Percentiles rank a stretch among this genome's conserved stretches.
These are phyloP conservation scores for Athelia psychrophila DNA, from an alignment of 1,284 basidiomycete species.

Conservation along the genomic window DNA sequence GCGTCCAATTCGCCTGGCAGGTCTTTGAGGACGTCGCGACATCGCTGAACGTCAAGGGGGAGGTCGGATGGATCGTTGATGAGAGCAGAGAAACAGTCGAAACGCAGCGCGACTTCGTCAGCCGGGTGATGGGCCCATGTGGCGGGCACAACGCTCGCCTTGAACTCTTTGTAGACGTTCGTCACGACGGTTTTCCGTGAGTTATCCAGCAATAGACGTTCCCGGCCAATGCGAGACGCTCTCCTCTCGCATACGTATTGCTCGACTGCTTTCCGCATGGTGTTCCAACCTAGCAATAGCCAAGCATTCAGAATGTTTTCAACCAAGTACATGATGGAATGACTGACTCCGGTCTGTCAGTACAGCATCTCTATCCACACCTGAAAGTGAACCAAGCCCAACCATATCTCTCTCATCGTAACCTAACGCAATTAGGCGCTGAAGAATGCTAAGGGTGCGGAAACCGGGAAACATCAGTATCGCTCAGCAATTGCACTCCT, in stretches of 20 bases:
- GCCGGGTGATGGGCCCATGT: conserved; percentile 26
- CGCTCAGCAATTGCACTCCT: no score
- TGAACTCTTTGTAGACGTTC: conserved; percentile 17
- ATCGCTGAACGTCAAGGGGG: not conserved
- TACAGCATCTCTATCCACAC: not conserved
- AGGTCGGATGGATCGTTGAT: conserved; percentile 10
- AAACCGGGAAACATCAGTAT: no score
- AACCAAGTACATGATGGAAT: not conserved
- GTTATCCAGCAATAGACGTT: not conserved
- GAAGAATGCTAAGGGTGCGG: not conserved
- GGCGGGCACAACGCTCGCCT: conserved; percentile 18
- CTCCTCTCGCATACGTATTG: not conserved
- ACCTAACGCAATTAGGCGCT: not conserved
- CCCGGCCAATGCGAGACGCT: not conserved
- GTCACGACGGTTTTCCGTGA: conserved; percentile 10
- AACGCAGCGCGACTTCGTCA: conserved; percentile 10
- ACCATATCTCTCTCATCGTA: not conserved
- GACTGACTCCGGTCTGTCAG: not conserved
- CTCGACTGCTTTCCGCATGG: conserved; percentile 3
- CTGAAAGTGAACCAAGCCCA: conserved; percentile 9
- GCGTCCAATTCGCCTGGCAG: not conserved
- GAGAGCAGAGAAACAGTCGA: conserved; percentile 17
- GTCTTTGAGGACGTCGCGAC: not conserved
- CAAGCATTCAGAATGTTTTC: not conserved
- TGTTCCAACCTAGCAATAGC: not conserved